Percentiles rank a stretch among this genome's conserved stretches.
Conservation (phyloP, 495 filamentous ascomycete species). For the Neurospora sp. region DNA sequence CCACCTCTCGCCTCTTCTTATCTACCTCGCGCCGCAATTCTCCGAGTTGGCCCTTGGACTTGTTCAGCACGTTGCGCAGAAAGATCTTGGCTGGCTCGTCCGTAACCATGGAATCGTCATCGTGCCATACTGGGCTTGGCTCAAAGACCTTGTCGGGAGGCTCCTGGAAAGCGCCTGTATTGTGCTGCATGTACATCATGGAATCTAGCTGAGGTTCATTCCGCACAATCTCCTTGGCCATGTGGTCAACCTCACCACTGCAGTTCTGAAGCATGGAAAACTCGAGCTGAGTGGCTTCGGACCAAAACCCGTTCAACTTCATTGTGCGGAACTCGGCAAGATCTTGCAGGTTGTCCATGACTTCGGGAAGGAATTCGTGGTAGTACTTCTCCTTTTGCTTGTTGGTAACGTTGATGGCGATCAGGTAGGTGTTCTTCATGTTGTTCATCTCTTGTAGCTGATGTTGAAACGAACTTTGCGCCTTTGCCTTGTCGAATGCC, state of each 20-base stretch:
- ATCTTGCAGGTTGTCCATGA: constrained; percentile 84
- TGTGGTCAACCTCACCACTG: constrained; percentile 54
- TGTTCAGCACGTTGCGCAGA: constrained; percentile 80
- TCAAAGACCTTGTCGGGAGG: constrained; percentile 80
- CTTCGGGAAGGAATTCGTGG: constrained; percentile 88
- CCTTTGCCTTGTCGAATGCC: constrained; percentile 80
- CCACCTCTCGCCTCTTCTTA: constrained; percentile 73
- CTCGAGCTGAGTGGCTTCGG: constrained; percentile 68
- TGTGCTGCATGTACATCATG: constrained; percentile 95
- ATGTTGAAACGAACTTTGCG: constrained; percentile 79
- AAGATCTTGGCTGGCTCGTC: constrained; percentile 84
- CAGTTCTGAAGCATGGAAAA: constrained; percentile 58
- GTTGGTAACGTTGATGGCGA: constrained; percentile 91
- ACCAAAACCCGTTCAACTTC: constrained; percentile 81
- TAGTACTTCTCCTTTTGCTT: constrained; percentile 95
- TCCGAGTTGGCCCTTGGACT: constrained; percentile 72
- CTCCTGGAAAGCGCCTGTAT: constrained; percentile 69
- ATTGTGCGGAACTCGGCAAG: constrained; percentile 78
- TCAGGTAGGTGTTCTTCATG: constrained; percentile 94
- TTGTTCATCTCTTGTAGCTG: constrained; percentile 92
- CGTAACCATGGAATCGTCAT: constrained; percentile 71
- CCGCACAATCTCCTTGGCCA: constrained; percentile 71
- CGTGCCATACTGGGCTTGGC: constrained; percentile 94
- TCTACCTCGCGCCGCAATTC: constrained; percentile 75
- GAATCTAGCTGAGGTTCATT: constrained; percentile 86